Evolutionary conservation across 177 flowering plant genomes (phyloP), one percentile per base, ranked within the genome.

Genomic region (Vitis hybrid): DNA sequence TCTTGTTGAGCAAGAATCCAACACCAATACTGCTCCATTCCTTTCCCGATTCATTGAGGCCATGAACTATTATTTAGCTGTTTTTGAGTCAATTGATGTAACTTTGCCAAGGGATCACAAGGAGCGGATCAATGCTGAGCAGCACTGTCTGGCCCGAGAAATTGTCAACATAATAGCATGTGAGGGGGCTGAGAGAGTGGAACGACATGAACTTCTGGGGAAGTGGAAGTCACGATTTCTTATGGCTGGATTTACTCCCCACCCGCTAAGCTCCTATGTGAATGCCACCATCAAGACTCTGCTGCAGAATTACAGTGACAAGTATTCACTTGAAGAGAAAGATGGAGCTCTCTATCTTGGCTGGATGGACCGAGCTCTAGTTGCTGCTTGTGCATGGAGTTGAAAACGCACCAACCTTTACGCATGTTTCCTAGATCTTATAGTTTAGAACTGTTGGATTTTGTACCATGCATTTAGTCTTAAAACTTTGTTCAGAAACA

Each of bases 81-180:
- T 91, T 15, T 91, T 91, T 64, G 97, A 91, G 56, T 91, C 97
- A 1, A 82, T 91, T 26, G 92, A 90, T 55, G 87, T 81, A 51
- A 74, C 77, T 45, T 77, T 89, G 11, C 81, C 94, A 9, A 78
- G 94, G 74, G 87, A 88, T 2, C 74, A 80, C 77, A 85, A 80
- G 81, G 87, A 87, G 56, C 73, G 97, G 51, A 86, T 91, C 62
- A 87, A 75, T 55, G 88, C 87, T 0, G 97, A 91, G 77, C 94
- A 91, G 78, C 94, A 91, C 61, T 91, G 97, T 68, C 67, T 91
- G 63, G 97, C 97, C 2, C 81, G 93, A 16, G 94, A 89, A 2
- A 73, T 91, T 22, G 97, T 91, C 51, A 91, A 91, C 76, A 70
- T 90, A 3, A 79, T 91, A 72, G 94, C 97, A 3, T 90, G 97